phyloP scores from a whole-genome alignment of 257 asterid genomes.

The Solanum infundibuliforme region DNA sequence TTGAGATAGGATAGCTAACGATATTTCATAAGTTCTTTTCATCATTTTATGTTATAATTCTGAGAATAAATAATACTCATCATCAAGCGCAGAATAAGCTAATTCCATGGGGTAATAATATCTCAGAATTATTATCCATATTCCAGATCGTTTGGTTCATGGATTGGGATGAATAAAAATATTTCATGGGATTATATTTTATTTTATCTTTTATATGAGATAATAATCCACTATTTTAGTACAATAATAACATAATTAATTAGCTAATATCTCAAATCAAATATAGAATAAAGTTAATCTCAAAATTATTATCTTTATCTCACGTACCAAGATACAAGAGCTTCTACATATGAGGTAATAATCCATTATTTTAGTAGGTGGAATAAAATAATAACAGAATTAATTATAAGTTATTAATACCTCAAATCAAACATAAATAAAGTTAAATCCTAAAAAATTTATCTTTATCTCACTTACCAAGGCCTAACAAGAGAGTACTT shows the following conservation, averaged over 20 bases:
- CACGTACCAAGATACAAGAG: background rate
- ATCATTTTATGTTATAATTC: no score
- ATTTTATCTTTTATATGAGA: background rate
- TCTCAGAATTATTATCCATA: background rate
- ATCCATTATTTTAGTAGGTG: background rate
- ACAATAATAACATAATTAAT: background rate
- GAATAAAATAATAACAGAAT: background rate
- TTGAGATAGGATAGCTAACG: background rate
- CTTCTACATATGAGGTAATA: background rate
- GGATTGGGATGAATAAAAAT: no score
- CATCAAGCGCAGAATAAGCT: background rate
- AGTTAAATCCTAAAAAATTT: background rate
- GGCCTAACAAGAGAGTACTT: background rate
- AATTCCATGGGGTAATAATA: background rate
- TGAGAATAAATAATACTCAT: no score
- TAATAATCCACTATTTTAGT: background rate
- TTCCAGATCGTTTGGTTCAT: background rate
- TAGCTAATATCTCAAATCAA: background rate
- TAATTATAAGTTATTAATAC: background rate
- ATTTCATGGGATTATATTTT: background rate
- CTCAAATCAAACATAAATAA: background rate
- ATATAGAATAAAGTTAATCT: background rate
- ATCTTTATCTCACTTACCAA: background rate
- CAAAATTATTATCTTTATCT: background rate
- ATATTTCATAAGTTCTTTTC: background rate